Conservation (phyloP, 1,284 basidiomycete genomes). For the Entoloma clypeatum region DNA sequence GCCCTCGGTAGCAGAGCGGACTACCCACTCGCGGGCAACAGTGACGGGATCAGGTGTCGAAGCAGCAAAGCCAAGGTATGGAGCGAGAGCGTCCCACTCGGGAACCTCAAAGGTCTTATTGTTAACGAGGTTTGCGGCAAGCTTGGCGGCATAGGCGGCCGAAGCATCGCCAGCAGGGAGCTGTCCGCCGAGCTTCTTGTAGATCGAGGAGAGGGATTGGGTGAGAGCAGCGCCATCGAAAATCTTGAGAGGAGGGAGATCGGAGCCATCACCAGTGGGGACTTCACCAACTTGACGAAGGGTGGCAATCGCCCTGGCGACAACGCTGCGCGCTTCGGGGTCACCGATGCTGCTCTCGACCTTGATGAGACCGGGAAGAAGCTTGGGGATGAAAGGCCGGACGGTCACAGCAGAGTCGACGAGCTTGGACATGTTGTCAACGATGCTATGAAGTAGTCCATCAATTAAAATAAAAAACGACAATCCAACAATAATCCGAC, state of each 20-base stretch:
- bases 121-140: constrained; percentile 86
- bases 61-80: constrained; percentile 72
- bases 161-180: constrained; percentile 59
- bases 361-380: constrained; percentile 93
- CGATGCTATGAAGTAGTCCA: constrained; percentile 53
- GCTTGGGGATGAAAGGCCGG: constrained; percentile 94
- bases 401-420: constrained; percentile 95
- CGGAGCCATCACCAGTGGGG: constrained; percentile 80
- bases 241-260: constrained; percentile 81
- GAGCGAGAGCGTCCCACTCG: constrained; percentile 82
- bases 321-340: constrained; percentile 90
- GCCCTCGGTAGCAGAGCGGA: constrained; percentile 82
- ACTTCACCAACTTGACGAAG: constrained; percentile 92
- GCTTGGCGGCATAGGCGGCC: constrained; percentile 70
- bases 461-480: constrained; percentile 18
- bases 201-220: constrained; percentile 65
- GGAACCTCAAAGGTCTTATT: constrained; percentile 88
- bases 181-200: constrained; percentile 77
- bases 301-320: constrained; percentile 86
- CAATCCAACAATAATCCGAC: constrained; percentile 26
- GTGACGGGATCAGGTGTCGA: constrained; percentile 64
- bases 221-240: constrained; percentile 67
- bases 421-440: constrained; percentile 99
- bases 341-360: constrained; percentile 90
- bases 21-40: constrained; percentile 82